Percentiles rank a stretch among this genome's conserved stretches.
Conservation (phyloP, 208 protist species). For the Acanthamoeba triangularis region DNA sequence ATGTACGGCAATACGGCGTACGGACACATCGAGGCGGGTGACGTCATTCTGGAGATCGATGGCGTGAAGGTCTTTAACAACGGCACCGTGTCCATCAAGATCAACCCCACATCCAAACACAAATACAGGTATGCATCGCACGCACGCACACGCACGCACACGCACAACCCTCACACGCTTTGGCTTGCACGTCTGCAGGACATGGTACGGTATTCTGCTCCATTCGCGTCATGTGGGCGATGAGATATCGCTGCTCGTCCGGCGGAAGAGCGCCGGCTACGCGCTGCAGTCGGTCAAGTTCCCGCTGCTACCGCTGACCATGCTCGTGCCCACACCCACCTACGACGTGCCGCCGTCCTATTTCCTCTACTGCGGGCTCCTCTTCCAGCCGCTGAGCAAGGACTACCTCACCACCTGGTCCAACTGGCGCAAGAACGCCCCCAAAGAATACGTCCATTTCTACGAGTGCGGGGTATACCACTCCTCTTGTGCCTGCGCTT, state of each 20-base stretch:
- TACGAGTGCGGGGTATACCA: neutral
- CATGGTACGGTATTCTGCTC: conserved; percentile 58
- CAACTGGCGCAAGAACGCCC: conserved; percentile 77
- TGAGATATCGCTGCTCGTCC: conserved; percentile 14
- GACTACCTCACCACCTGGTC: conserved; percentile 69
- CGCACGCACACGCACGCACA: too few species aligned
- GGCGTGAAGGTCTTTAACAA: conserved; percentile 71
- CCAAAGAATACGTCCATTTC: conserved; percentile 63
- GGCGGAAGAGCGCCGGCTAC: conserved; percentile 12
- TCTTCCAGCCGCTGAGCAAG: conserved; percentile 74
- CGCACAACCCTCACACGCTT: neutral
- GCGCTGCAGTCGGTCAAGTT: conserved; percentile 15
- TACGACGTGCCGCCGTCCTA: conserved; percentile 77
- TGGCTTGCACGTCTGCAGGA: neutral
- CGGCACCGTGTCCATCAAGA: conserved; percentile 26
- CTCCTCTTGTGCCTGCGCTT: too few species aligned
- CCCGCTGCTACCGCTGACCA: neutral
- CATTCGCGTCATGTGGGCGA: conserved; percentile 72
- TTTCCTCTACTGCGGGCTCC: conserved; percentile 79
- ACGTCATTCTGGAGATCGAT: conserved; percentile 77
- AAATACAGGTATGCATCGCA: neutral
- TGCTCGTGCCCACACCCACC: conserved; percentile 60
- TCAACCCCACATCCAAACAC: conserved; percentile 44
- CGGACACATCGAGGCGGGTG: conserved; percentile 21
- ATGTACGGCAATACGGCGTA: conserved; percentile 42